Base-by-base conservation (phyloP, 75 land plant species). In the Selaginella moellendorffii region DNA sequence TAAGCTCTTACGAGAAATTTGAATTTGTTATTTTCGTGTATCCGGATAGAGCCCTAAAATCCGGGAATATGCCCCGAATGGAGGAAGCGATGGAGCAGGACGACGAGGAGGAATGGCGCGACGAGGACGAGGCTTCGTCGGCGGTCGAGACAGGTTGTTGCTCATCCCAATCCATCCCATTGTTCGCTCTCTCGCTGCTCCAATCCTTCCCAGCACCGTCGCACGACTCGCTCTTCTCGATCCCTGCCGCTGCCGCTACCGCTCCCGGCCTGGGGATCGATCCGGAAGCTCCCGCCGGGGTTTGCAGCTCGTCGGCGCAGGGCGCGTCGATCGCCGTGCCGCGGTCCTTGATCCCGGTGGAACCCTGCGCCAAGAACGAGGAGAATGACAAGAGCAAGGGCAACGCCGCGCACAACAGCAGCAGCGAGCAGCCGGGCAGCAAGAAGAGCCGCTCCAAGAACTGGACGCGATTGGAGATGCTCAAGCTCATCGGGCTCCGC, bases 391-490 rank as follows among this genome's bases (percentile, higher is more conserved):
- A 36, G 46, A 36, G 10, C 46, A 5, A 8, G 8, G 21, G 14
- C 46, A 36, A 36, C 10, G 14, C 46, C 46, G 14, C 14, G 10
- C 5, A 36, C 59, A 56, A 19, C 21, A 56, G 59, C 21, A 56
- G 59, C 21, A 19, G n/a, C 17, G 21, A 56, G 9, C 5, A 56
- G n/a, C 5, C 5, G 2, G 24, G 9, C 21, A 8, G 21, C 8
- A 56, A 21, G 24, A 56, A 56, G 59, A 56, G 2, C 5, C 21
- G 59, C 5, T 56, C 59, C 59, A 56, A 56, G 59, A 56, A 56
- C 59, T 56, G 59, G 59, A 56, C 59, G 19, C 21, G 59, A 2
- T 8, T 24, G n/a, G 59, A 56, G 24, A 56, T 56, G 59, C 24
- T 56, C 21, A 56, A 56, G 59, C 59, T 56, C 21, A 56, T 56